Evolutionary conservation across 2,329 filamentous ascomycete genomes (phyloP), one percentile per base, ranked within the genome.

Genomic region (Lasiodiplodia citricola): DNA sequence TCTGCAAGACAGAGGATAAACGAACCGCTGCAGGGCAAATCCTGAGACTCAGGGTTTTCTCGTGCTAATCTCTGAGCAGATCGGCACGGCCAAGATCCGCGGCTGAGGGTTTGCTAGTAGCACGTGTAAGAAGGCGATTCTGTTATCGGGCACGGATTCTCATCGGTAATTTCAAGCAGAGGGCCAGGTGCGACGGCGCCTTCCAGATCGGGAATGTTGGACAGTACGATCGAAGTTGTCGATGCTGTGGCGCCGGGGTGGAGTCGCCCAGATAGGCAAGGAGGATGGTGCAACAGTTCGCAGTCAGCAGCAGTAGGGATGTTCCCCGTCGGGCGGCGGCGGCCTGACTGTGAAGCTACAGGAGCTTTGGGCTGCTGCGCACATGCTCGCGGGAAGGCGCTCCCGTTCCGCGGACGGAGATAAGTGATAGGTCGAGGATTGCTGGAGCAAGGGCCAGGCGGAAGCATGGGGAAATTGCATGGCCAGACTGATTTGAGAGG

Each of bases 401-500:
- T 64, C 60, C 60, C 60, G 60, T 52, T 64, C 60, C 60, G 60
- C 44, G 60, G n/a, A 25, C 57, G 31, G 31, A 50, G 41, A 62
- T 50, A 50, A 14, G 38, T 62, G 57, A 47, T 62, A 50, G 38
- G 41, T 18, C 18, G 60, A 21, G 35, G 28, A 37, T 25, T n/a
- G 10, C 28, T 35, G 47, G 25, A 25, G 60, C 47, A 52, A 25
- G 60, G 60, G 37, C 47, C 31, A 28, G 60, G 31, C 18, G 31
- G 14, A 31, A 38, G 37, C 28, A 52, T 54, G 60, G 60, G 60
- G 60, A 64, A 64, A 64, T 64, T 64, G 60, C 60, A 64, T 52
- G 60, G 21, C 31, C n/a, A 35, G 28, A 37, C 7, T 38, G 60
- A 63, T 63, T 50, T 51, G 58, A 63, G n/a, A 64, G 11, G 8